A percentile compares a stretch with the other conserved stretches of the same genome.
These are phyloP conservation scores for Backusella luteola DNA, from an alignment of 192 early-diverging fungal genomes.

Conservation along the genomic window DNA sequence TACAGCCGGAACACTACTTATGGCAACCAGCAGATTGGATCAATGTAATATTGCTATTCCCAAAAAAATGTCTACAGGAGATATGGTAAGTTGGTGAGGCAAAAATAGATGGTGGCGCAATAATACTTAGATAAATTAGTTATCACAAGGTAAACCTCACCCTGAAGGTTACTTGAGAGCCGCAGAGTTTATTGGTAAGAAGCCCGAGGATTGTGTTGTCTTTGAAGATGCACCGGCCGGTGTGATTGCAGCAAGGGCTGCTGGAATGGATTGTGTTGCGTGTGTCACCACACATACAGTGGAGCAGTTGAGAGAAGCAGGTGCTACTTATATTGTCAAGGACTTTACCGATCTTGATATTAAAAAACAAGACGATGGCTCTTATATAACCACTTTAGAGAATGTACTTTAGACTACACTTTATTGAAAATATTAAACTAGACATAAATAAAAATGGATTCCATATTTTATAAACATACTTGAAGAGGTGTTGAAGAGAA, in stretches of 20 bases:
- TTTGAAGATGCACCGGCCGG: conserved; percentile 57
- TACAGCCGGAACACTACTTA: conserved; percentile 43
- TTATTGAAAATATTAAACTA: background rate
- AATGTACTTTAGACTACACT: background rate
- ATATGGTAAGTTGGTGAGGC: conserved; percentile 12
- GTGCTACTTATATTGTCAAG: conserved; percentile 38
- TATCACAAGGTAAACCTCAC: conserved; percentile 23
- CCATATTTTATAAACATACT: too few species aligned
- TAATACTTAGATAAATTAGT: background rate
- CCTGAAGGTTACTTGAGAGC: conserved; percentile 41
- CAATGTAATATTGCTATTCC: conserved; percentile 42
- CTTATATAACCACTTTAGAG: background rate
- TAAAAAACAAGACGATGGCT: conserved; percentile 6
- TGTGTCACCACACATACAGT: conserved; percentile 42
- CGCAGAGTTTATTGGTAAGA: conserved; percentile 31
- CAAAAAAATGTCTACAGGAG: conserved; percentile 25
- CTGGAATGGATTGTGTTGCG: conserved; percentile 41
- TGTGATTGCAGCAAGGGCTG: conserved; percentile 40
- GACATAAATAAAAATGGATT: background rate
- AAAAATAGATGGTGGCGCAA: background rate
- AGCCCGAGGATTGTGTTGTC: conserved; percentile 47
- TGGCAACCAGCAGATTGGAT: conserved; percentile 38
- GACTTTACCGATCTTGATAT: conserved; percentile 41
- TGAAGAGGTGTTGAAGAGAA: too few species aligned
- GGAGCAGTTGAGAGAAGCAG: conserved; percentile 43